phyloP scores from a whole-genome alignment of 768 basidiomycete genomes.

The Naganishia friedmannii region DNA sequence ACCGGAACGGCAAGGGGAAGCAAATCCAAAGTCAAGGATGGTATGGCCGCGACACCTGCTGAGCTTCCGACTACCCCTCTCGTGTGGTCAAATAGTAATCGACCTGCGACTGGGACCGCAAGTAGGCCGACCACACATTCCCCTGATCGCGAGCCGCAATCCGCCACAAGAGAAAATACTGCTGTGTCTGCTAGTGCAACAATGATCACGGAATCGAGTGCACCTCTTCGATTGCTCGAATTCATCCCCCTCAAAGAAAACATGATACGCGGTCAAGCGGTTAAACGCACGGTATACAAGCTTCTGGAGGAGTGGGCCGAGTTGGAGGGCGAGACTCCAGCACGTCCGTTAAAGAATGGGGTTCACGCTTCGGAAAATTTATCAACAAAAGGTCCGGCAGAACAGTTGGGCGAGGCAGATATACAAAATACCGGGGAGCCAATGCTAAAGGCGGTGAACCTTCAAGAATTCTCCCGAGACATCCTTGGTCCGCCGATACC shows the following conservation, averaged over 20 bases:
- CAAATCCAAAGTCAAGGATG: slow-evolving; percentile 13
- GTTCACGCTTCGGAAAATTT: not conserved
- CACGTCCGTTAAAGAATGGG: not conserved
- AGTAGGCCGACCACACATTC: slow-evolving; percentile 20
- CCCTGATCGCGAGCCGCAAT: slow-evolving; percentile 2
- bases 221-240: slow-evolving; percentile 36
- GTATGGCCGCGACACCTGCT: not conserved
- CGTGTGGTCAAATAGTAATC: not conserved
- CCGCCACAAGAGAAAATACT: slow-evolving; percentile 11
- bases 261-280: slow-evolving; percentile 9
- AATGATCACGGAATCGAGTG: slow-evolving; percentile 4
- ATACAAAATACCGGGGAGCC: not conserved
- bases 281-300: not conserved
- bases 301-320: slow-evolving; percentile 45
- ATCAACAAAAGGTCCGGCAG: not conserved
- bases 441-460: slow-evolving; percentile 34
- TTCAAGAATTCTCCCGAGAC: not conserved
- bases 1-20: slow-evolving; percentile 1
- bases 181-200: not conserved
- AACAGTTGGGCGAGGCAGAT: not conserved
- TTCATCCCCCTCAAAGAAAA: slow-evolving; percentile 40
- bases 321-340: slow-evolving; percentile 14
- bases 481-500: slow-evolving; percentile 46
- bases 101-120: slow-evolving; percentile 8
- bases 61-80: not conserved